phyloP scores from a whole-genome alignment of 495 filamentous ascomycete species.

The Echria macrotheca region DNA sequence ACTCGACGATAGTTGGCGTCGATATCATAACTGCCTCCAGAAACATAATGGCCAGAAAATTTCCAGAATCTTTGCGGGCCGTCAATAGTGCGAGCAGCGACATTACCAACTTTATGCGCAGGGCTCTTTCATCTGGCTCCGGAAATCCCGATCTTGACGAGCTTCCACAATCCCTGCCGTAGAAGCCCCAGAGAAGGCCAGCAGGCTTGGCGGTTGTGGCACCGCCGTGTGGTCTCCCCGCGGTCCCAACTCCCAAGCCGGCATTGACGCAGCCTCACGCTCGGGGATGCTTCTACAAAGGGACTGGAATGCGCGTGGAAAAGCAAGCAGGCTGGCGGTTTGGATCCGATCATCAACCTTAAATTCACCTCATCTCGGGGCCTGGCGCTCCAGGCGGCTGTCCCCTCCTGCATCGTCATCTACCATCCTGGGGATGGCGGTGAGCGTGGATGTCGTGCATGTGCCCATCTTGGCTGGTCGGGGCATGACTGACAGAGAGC shows the following conservation, averaged over 20 bases:
- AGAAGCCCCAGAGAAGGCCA: constrained; percentile 17
- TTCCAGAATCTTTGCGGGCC: too few species aligned
- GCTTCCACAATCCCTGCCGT: constrained; percentile 9
- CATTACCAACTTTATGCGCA: not conserved
- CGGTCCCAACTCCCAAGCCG: too few species aligned
- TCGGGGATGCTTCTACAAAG: constrained; percentile 29
- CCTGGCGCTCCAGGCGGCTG: not conserved
- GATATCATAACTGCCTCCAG: too few species aligned
- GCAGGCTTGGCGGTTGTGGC: constrained; percentile 15
- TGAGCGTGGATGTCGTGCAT: constrained; percentile 6
- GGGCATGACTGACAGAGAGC: not conserved
- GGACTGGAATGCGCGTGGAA: constrained; percentile 20
- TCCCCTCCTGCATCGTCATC: not conserved
- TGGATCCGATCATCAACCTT: constrained; percentile 27
- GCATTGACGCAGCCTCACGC: not conserved
- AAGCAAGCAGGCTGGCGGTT: constrained; percentile 11
- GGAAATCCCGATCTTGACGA: not conserved
- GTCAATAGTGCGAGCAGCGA: not conserved
- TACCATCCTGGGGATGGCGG: not conserved
- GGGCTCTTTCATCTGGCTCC: constrained; percentile 7
- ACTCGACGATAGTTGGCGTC: too few species aligned
- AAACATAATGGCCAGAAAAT: too few species aligned
- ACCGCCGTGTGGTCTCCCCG: constrained; percentile 16
- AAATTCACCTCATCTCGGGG: constrained; percentile 12
- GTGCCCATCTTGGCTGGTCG: not conserved